Percentiles rank a stretch among this genome's conserved stretches.
Evolutionary conservation across 2,329 filamentous ascomycete species (phyloP).

Genomic region (Hawksworthiomyces lignivorus): DNA sequence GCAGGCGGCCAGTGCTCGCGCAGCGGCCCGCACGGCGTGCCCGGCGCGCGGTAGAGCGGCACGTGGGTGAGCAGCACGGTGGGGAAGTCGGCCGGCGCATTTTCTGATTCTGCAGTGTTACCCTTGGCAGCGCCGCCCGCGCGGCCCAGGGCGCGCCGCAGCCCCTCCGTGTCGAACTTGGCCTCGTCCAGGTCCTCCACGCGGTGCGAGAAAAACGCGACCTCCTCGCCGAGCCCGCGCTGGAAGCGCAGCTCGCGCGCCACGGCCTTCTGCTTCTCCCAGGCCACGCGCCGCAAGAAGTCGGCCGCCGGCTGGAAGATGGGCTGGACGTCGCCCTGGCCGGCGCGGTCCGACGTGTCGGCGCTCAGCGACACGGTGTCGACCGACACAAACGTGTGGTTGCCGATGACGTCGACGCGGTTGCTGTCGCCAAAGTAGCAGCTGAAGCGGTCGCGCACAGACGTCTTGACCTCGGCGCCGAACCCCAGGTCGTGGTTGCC

Average conservation of each 20-base stretch:
- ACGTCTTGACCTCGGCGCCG: constrained; percentile 71
- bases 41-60: constrained; percentile 72
- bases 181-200: constrained; percentile 51
- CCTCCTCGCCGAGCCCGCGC: constrained; percentile 49
- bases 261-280: constrained; percentile 58
- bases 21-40: constrained; percentile 78
- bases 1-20: constrained; percentile 77
- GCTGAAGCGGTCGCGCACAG: constrained; percentile 76
- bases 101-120: no score
- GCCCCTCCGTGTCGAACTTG: constrained; percentile 24
- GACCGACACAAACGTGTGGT: constrained; percentile 90
- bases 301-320: constrained; percentile 71
- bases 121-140: constrained; percentile 24
- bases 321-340: constrained; percentile 42
- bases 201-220: constrained; percentile 50
- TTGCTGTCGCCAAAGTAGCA: constrained; percentile 90
- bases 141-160: constrained; percentile 1
- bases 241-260: constrained; percentile 60
- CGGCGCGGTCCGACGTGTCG: constrained; percentile 42
- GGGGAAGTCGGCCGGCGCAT: constrained; percentile 58
- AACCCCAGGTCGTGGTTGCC: constrained; percentile 96
- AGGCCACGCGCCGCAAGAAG: constrained; percentile 63
- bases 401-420: constrained; percentile 81
- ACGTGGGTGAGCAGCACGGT: constrained; percentile 88
- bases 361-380: constrained; percentile 86